A percentile compares a stretch with the other conserved stretches of the same genome.
phyloP scores from a whole-genome alignment of 2,329 filamentous ascomycete species.

The Scedosporium minutisporum region DNA sequence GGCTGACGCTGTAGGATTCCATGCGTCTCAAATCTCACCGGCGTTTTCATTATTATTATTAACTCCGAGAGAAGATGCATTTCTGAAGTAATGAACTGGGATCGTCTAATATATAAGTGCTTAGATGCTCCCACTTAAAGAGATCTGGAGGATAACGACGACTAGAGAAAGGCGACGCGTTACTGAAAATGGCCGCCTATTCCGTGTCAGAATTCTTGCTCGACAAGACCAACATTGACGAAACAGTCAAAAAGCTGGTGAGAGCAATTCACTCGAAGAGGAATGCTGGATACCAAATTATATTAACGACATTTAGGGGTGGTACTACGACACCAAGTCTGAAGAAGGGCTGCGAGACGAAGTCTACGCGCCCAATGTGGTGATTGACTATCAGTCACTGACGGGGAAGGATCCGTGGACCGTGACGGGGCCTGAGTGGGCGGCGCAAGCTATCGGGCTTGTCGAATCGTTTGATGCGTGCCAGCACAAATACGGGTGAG shows the following conservation, averaged over 20 bases:
- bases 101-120: no score
- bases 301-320: background rate
- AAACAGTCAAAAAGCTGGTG: background rate
- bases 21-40: no score
- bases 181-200: slow-evolving; percentile 28
- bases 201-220: background rate
- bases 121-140: no score
- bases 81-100: no score
- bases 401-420: background rate
- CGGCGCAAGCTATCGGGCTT: background rate
- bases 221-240: background rate
- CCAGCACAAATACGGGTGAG: background rate
- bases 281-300: no score
- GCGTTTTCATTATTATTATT: no score
- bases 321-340: background rate
- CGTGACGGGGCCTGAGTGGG: background rate
- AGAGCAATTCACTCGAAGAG: background rate
- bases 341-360: background rate
- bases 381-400: background rate
- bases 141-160: no score
- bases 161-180: slow-evolving; percentile 6
- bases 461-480: background rate
- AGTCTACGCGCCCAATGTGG: background rate
- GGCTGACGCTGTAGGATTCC: no score
- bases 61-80: no score